Conservation (phyloP, 805 yeast species). For the Candida suzukii region DNA sequence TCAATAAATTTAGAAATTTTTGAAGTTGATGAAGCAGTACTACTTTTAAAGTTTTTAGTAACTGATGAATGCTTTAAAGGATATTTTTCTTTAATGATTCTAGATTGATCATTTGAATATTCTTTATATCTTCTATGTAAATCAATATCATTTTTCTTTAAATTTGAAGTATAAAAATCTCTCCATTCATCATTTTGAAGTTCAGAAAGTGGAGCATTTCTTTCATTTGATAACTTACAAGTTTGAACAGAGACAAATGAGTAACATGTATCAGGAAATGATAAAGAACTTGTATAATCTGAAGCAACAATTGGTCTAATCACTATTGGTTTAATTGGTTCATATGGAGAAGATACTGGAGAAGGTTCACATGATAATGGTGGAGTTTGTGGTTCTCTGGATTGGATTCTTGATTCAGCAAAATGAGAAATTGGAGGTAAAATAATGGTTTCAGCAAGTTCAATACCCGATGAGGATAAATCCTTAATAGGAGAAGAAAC, state of each 20-base stretch:
- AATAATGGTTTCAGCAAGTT: no score
- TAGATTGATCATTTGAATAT: slow-evolving; percentile 16
- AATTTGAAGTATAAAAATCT: slow-evolving; percentile 31
- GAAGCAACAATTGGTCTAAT: slow-evolving; percentile 5
- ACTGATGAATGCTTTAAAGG: not conserved
- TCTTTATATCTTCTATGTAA: slow-evolving; percentile 31
- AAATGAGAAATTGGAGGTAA: not conserved
- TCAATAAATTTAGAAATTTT: slow-evolving; percentile 18
- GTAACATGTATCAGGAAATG: slow-evolving; percentile 31
- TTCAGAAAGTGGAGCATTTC: slow-evolving; percentile 19
- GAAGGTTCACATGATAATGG: slow-evolving; percentile 20
- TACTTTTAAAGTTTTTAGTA: not conserved
- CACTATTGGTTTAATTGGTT: slow-evolving; percentile 6
- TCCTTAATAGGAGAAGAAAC: slow-evolving; percentile 1
- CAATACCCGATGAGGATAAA: not conserved
- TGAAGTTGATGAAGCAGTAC: slow-evolving; percentile 6
- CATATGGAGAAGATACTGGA: slow-evolving; percentile 10
- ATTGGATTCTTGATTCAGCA: not conserved
- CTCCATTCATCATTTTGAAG: slow-evolving; percentile 38
- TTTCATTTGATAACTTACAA: slow-evolving; percentile 17
- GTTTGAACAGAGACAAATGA: slow-evolving; percentile 20
- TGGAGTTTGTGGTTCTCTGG: slow-evolving; percentile 15
- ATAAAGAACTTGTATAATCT: slow-evolving; percentile 13
- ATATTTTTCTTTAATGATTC: not conserved
- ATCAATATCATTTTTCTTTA: slow-evolving; percentile 33